Conservation (phyloP, 1,139 yeast genomes). For the Hemisphaericaspora lyxosophila region DNA sequence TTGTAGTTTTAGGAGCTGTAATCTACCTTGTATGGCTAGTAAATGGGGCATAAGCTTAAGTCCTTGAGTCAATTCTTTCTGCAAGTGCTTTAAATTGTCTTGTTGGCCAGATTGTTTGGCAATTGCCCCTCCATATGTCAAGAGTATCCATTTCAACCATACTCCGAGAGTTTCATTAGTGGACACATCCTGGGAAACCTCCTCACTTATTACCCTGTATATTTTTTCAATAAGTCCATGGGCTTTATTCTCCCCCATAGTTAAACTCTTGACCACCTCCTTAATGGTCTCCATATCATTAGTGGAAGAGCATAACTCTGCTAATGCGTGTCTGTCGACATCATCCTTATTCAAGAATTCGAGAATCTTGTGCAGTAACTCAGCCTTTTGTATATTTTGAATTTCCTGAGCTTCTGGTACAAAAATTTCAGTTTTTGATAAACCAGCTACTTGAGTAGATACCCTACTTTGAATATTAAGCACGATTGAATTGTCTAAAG, state of each 20-base stretch:
- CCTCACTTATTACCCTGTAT: conserved; percentile 33
- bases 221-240: conserved; percentile 18
- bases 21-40: conserved; percentile 45
- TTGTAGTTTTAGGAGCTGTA: conserved; percentile 42
- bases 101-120: conserved; percentile 31
- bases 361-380: conserved; percentile 18
- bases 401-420: conserved; percentile 14
- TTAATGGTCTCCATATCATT: conserved; percentile 35
- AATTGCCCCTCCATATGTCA: conserved; percentile 45
- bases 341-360: conserved; percentile 9
- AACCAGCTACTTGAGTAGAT: not conserved
- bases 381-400: conserved; percentile 22
- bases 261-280: conserved; percentile 22
- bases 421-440: conserved; percentile 3
- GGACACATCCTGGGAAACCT: conserved; percentile 36
- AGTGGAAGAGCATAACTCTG: conserved; percentile 36
- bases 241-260: conserved; percentile 2
- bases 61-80: conserved; percentile 28
- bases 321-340: conserved; percentile 14
- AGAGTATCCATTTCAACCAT: conserved; percentile 54
- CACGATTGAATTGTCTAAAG: not conserved
- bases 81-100: conserved; percentile 33
- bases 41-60: conserved; percentile 39
- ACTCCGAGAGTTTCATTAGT: conserved; percentile 31
- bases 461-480: not conserved